Evolutionary conservation across 2,329 filamentous ascomycete genomes (phyloP).

Genomic region (Chalaropsis ovoidea): DNA sequence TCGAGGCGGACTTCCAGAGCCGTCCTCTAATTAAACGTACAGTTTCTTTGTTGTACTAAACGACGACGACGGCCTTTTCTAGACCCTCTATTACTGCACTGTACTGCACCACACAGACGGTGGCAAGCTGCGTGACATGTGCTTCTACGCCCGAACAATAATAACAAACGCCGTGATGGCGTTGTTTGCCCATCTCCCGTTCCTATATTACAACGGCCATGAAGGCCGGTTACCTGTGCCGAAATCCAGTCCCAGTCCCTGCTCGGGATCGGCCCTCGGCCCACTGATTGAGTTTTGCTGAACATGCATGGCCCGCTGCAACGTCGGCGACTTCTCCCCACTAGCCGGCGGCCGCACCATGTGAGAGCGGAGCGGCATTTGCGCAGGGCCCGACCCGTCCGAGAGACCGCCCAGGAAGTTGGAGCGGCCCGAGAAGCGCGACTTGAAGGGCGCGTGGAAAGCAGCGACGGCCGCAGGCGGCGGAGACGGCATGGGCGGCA

Average conservation of each 20-base stretch:
- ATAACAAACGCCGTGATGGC: too few relatives aligned
- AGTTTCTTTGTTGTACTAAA: neutral
- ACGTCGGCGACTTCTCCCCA: constrained; percentile 10
- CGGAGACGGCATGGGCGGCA: constrained; percentile 1
- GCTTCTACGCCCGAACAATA: neutral
- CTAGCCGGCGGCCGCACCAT: neutral
- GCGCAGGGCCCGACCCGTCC: constrained; percentile 11
- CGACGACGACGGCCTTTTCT: neutral
- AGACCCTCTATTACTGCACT: neutral
- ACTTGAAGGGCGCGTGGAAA: constrained; percentile 17
- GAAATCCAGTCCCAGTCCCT: neutral
- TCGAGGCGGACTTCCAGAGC: neutral
- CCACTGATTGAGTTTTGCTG: constrained; percentile 6
- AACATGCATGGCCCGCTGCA: constrained; percentile 5
- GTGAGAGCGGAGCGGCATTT: constrained; percentile 3
- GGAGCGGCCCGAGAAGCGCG: constrained; percentile 19
- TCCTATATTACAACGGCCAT: constrained; percentile 8
- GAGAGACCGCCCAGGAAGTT: constrained; percentile 18
- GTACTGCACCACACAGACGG: neutral
- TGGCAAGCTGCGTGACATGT: neutral
- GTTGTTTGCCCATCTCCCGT: neutral
- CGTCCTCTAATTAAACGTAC: neutral
- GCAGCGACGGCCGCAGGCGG: constrained; percentile 6
- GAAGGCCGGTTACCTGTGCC: neutral
- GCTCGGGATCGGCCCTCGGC: neutral